Evolutionary conservation across 2,329 filamentous ascomycete genomes (phyloP).

Genomic region (Fusarium coffeatum): DNA sequence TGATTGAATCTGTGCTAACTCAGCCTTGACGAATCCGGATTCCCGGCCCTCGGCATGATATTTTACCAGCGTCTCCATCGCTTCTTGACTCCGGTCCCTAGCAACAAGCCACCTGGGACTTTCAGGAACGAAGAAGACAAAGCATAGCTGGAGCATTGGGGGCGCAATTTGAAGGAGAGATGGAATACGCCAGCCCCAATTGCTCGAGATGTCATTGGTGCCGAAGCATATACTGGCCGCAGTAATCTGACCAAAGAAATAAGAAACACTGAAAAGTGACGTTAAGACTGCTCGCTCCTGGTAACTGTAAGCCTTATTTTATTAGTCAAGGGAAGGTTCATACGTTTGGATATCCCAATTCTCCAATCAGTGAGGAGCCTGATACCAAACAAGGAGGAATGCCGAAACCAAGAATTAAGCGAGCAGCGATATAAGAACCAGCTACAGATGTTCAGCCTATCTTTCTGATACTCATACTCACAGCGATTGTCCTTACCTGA

Average conservation of each 20-base stretch:
- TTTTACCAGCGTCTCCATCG: slow-evolving; percentile 13
- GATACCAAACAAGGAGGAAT: slow-evolving; percentile 44
- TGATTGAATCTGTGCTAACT: slow-evolving; percentile 37
- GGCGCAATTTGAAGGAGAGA: slow-evolving; percentile 30
- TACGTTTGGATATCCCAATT: neutral
- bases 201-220: slow-evolving; percentile 11
- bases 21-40: slow-evolving; percentile 50
- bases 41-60: slow-evolving; percentile 53
- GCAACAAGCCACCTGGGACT: slow-evolving; percentile 29
- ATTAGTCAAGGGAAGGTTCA: slow-evolving; percentile 30
- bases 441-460: neutral
- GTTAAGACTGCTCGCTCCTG: neutral
- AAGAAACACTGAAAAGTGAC: slow-evolving; percentile 15
- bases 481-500: neutral
- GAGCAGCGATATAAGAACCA: slow-evolving; percentile 64
- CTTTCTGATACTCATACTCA: too few relatives aligned
- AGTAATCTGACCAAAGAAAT: slow-evolving; percentile 9
- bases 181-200: slow-evolving; percentile 36
- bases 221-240: slow-evolving; percentile 32
- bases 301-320: neutral
- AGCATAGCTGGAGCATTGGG: slow-evolving; percentile 20
- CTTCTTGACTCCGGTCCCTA: slow-evolving; percentile 21
- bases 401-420: slow-evolving; percentile 65
- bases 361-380: neutral
- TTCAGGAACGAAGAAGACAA: slow-evolving; percentile 29